Percentiles rank a stretch among this genome's conserved stretches.
Conservation (phyloP, 2,329 filamentous ascomycete genomes). For the Hymenoscyphus infarciens region DNA sequence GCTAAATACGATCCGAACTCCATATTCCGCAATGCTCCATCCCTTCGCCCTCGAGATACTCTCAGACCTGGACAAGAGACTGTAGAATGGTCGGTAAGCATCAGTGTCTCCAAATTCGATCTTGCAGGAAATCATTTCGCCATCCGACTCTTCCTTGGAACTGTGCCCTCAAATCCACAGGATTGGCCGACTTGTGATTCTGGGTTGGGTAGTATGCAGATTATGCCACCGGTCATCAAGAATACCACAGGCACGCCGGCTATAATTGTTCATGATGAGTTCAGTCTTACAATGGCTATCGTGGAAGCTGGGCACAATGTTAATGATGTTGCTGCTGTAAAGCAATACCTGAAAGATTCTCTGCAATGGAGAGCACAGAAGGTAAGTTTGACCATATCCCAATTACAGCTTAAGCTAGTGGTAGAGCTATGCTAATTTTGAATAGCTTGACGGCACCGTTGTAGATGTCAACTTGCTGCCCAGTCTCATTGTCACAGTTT, state of each 20-base stretch:
- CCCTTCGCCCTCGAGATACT: background rate
- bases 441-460: conserved; percentile 23
- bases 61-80: conserved; percentile 7
- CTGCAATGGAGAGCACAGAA: conserved; percentile 30
- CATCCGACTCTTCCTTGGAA: conserved; percentile 27
- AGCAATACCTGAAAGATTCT: conserved; percentile 23
- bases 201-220: conserved; percentile 21
- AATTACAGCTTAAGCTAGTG: background rate
- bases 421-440: background rate
- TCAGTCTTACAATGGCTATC: conserved; percentile 19
- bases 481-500: conserved; percentile 23
- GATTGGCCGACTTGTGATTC: conserved; percentile 21
- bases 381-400: conserved; percentile 18
- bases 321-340: conserved; percentile 16
- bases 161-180: conserved; percentile 22
- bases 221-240: conserved; percentile 25
- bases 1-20: conserved; percentile 41
- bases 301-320: conserved; percentile 12
- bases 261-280: conserved; percentile 24
- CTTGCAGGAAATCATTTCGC: conserved; percentile 26
- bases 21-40: conserved; percentile 7
- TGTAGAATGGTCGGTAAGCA: conserved; percentile 25
- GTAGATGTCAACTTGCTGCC: conserved; percentile 15
- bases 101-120: conserved; percentile 30
- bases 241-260: conserved; percentile 9